A percentile compares a stretch with the other conserved stretches of the same genome.
phyloP scores from a whole-genome alignment of 148 eudicot genomes.

The Chenopodium berlandieri region DNA sequence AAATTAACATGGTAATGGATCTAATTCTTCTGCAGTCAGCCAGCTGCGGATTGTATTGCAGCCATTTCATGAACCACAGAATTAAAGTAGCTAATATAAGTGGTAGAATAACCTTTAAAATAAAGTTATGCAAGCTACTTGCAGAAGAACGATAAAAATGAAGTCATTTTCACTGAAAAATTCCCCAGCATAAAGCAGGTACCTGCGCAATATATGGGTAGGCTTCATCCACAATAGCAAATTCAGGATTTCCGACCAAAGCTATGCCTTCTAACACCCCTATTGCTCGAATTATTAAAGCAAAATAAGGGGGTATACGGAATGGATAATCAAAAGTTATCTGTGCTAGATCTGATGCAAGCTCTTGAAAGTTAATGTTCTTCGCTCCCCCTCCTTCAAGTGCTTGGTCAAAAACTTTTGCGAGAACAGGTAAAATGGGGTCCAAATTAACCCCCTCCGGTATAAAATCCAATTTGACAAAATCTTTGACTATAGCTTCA shows the following conservation, averaged over 20 bases:
- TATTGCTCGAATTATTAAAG: conserved; percentile 95
- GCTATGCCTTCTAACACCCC: conserved; percentile 99
- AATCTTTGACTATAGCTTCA: conserved; percentile 92
- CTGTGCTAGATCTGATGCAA: conserved; percentile 96
- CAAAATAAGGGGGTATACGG: conserved; percentile 97
- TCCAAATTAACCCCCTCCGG: conserved; percentile 90
- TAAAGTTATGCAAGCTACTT: background rate
- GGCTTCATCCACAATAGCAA: conserved; percentile 99
- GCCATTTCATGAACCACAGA: background rate
- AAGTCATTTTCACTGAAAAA: background rate
- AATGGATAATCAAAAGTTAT: conserved; percentile 98
- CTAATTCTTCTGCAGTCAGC: background rate
- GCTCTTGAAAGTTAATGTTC: conserved; percentile 92
- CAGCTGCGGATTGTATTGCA: background rate
- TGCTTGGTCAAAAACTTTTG: conserved; percentile 99
- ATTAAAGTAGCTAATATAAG: background rate
- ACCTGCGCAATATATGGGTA: conserved; percentile 99
- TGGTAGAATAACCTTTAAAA: background rate
- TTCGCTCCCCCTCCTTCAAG: conserved; percentile 99
- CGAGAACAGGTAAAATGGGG: conserved; percentile 94
- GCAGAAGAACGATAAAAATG: background rate
- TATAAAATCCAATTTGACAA: conserved; percentile 90
- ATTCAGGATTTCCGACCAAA: conserved; percentile 93
- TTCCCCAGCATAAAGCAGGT: conserved; percentile 19
- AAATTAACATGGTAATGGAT: background rate